Percentiles rank a stretch among this genome's conserved stretches.
Conservation (phyloP, 1,139 yeast genomes). For the Suhomyces bribrorum region DNA sequence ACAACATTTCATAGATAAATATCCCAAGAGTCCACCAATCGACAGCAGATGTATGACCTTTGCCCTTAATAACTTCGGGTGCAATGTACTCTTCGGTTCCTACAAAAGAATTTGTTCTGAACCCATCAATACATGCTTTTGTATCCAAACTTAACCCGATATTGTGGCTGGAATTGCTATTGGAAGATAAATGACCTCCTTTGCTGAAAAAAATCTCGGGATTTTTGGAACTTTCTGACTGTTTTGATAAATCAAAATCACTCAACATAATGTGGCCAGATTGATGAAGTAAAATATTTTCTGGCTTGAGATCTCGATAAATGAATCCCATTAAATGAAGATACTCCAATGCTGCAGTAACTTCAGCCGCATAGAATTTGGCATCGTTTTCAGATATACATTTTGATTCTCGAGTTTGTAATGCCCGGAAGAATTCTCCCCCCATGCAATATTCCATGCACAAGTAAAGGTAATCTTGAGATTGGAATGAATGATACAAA, state of each 20-base stretch:
- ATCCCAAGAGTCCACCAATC: conserved; percentile 99
- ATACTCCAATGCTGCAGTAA: conserved; percentile 94
- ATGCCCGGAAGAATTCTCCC: conserved; percentile 95
- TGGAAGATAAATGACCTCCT: conserved; percentile 24
- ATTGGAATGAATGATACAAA: conserved; percentile 92
- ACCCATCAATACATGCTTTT: conserved; percentile 91
- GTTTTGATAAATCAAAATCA: conserved; percentile 94
- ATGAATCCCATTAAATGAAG: conserved; percentile 95
- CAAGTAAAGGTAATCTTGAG: conserved; percentile 86
- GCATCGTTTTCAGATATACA: conserved; percentile 89
- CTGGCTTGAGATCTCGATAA: conserved; percentile 93
- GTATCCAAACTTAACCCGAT: conserved; percentile 66
- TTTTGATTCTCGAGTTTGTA: conserved; percentile 87
- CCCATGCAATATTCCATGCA: conserved; percentile 99
- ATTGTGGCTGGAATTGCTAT: conserved; percentile 16
- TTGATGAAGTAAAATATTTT: conserved; percentile 87
- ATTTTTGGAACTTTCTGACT: conserved; percentile 66
- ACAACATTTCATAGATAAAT: conserved; percentile 87
- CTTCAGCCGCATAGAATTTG: conserved; percentile 93
- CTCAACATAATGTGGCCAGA: conserved; percentile 98
- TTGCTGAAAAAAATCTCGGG: conserved; percentile 48
- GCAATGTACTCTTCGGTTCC: conserved; percentile 99
- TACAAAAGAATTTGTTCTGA: conserved; percentile 94
- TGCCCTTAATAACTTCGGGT: conserved; percentile 95
- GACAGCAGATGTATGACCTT: conserved; percentile 96